Conservation (phyloP, 441 rosid species). For the Populus trichocarpa region DNA sequence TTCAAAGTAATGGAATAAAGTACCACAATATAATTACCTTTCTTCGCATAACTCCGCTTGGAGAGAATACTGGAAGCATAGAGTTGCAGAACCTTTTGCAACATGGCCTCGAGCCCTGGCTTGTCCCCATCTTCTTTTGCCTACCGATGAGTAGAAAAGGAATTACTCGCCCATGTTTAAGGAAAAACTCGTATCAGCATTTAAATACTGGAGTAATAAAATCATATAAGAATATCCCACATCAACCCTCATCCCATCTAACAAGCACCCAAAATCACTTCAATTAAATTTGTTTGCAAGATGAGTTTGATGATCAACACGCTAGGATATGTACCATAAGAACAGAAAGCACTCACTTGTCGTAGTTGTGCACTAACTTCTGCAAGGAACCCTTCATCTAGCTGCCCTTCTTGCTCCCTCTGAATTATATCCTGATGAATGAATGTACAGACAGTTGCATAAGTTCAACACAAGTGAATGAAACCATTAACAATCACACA, state of each 20-base stretch:
- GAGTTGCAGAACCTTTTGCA: conserved; percentile 88
- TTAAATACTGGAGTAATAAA: not conserved
- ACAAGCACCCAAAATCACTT: not conserved
- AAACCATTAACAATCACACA: not conserved
- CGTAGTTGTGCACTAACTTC: conserved; percentile 90
- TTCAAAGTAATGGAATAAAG: not conserved
- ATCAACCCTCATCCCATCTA: not conserved
- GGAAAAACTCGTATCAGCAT: not conserved
- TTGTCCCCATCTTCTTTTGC: conserved; percentile 88
- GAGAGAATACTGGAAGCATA: conserved; percentile 80
- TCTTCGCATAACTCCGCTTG: conserved; percentile 89
- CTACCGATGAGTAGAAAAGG: conserved; percentile 33
- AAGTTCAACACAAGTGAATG: not conserved
- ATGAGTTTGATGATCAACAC: not conserved
- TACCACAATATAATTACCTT: conserved; percentile 43
- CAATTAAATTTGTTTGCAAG: not conserved
- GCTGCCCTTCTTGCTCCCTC: conserved; percentile 74
- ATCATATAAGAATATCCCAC: not conserved
- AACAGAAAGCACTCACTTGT: conserved; percentile 46
- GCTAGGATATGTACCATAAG: not conserved
- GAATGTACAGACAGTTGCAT: conserved; percentile 1
- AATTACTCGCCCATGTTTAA: not conserved
- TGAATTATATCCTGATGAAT: conserved; percentile 53
- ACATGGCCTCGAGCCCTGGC: conserved; percentile 90
- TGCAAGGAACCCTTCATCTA: conserved; percentile 92